Evolutionary conservation across 2,329 filamentous ascomycete species (phyloP), one percentile per base, ranked within the genome.

Genomic region (Grosmannia penicillata): DNA sequence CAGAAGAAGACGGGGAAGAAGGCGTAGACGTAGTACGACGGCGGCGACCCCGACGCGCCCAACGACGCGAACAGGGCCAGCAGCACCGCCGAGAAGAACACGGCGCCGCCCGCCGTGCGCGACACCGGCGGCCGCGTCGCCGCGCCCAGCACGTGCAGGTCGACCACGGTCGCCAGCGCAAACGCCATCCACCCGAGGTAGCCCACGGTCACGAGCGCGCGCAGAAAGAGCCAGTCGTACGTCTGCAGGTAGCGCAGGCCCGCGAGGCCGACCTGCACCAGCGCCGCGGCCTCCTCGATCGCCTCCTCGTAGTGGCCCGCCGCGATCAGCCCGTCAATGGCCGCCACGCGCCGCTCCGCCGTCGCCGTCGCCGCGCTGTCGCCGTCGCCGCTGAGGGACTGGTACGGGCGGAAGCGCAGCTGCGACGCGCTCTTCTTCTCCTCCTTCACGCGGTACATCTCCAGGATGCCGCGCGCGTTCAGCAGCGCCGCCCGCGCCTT

Each of bases 111-210:
- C 1, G 65, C 52, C 0, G 71, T 78, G 37, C 85, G 72, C 36
- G 75, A 70, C 2, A 80, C 69, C 35, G 75, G 62, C 3, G 78
- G 66, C 33, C 77, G 63, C 3, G 78, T 66, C 18, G 69, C 68
- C 25, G 77, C 77, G 47, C 85, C 77, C 21, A 96, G 63, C 36
- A 98, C 84, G 57, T 94, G 85, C 37, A 87, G 63, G 53, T 94
- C 82, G 44, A 96, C 69, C 34, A 96, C 86, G 0, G 81, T 93
- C 1, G 85, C 91, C 36, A 93, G 64, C 2, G 87, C 85, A 57
- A 87, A 98, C 1, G 82, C 80, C 53, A 96, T 93, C 89, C 89
- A 98, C 17, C 91, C 91, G 8, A 96, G 62, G 52, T 96, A 98
- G 15, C 91, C 91, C 11, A 82, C 55, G 2, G 91, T 95, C 43